Base-by-base conservation (phyloP, 140 eudicot species). In the Anethum foeniculum region DNA sequence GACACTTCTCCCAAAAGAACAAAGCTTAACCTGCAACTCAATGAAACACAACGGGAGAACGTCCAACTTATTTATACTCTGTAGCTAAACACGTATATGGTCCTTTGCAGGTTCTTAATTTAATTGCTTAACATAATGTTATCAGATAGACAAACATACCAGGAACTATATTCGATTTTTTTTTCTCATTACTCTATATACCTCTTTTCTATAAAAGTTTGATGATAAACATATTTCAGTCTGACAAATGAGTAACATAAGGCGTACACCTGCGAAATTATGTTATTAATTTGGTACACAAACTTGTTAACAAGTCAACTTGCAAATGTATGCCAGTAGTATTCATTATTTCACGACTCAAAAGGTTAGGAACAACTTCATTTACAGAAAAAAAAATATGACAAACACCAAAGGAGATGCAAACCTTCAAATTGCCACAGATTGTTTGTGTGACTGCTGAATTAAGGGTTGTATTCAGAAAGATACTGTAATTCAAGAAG, bases 361-460 rank as follows among this genome's bases (percentile, higher is more conserved):
- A 41, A 74, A 74, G 36, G 16, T 6, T 23, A 44, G 30, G 9
- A 74, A 19, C 13, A 73, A 41, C 4, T 18, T 39, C 41, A 25
- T 49, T 23, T 4, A n/a, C 38, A 6, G 23, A n/a, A 19, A 44
- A 62, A 43, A 16, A 73, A 19, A 43, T 0, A 23, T 4, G 27
- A 71, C n/a, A 71, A 62, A 71, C 47, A 52, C 9, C 34, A 80
- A 41, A 43, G 32, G 62, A 79, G 73, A 69, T 25, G 86, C 91
- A 19, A 81, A 95, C 99, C 99, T 95, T 95, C 80, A 95, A 71
- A 85, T 95, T 95, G 49, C 99, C 99, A 81, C 99, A 95, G 83
- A 95, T 91, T 74, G 99, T 95, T 91, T 95, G 99, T 25, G 99
- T 95, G 83, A 95, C 90, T 44, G 99, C 97, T 79, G 99, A 95